phyloP scores from a whole-genome alignment of 495 filamentous ascomycete genomes.

The Penicillium robsamsonii region DNA sequence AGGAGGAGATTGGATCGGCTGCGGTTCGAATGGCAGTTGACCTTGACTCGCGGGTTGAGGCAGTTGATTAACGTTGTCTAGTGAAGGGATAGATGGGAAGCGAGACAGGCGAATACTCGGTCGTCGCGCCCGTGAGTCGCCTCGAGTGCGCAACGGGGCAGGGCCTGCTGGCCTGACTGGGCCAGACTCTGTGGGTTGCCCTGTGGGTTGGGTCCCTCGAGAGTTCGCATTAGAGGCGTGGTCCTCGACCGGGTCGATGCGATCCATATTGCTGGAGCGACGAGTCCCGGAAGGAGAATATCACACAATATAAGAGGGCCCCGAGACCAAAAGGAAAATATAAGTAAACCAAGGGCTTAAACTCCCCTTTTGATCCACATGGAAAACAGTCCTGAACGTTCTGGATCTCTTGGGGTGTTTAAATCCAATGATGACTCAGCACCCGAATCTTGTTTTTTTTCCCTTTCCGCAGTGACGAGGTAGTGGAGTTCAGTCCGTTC shows the following conservation, averaged over 20 bases:
- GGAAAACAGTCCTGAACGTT: background rate
- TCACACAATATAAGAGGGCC: background rate
- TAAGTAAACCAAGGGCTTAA: background rate
- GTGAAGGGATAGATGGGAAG: conserved; percentile 29
- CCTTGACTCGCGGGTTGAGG: conserved; percentile 6
- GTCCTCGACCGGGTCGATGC: conserved; percentile 39
- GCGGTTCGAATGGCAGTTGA: conserved; percentile 9
- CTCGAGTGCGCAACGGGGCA: conserved; percentile 13
- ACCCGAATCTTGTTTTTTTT: conserved; percentile 10
- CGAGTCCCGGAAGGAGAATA: background rate
- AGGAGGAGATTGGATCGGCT: conserved; percentile 19
- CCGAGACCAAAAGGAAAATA: background rate
- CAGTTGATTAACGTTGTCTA: conserved; percentile 15
- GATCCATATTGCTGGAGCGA: conserved; percentile 36
- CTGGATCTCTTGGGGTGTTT: background rate
- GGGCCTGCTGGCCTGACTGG: conserved; percentile 15
- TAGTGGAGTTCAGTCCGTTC: conserved; percentile 5
- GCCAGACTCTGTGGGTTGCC: conserved; percentile 10
- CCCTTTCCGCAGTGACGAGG: conserved; percentile 2
- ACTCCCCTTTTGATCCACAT: conserved; percentile 3
- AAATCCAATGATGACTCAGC: background rate
- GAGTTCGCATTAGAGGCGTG: conserved; percentile 10
- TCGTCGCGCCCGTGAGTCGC: conserved; percentile 31
- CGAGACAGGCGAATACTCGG: conserved; percentile 44
- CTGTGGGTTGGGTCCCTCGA: conserved; percentile 12